A percentile compares a stretch with the other conserved stretches of the same genome.
Conservation (phyloP, 108 stramenopile species). For the Nitzschia putrida region DNA sequence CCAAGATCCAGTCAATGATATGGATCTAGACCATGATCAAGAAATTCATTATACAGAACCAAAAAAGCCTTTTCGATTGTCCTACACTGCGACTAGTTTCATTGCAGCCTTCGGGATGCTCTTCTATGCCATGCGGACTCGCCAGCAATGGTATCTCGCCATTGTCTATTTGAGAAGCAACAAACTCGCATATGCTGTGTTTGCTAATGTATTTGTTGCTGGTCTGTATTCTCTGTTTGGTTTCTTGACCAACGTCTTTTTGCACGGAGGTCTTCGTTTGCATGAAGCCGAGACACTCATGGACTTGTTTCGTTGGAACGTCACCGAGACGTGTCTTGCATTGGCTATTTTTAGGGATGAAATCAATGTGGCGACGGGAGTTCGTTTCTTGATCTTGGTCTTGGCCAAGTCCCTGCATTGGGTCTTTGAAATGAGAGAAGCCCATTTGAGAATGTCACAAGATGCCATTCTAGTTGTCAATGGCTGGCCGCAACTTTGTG, state of each 20-base stretch:
- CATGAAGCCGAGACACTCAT: constrained; percentile 89
- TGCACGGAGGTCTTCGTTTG: constrained; percentile 79
- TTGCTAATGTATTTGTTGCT: constrained; percentile 84
- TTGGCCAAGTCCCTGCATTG: constrained; percentile 93
- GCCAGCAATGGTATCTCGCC: constrained; percentile 94
- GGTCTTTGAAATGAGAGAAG: constrained; percentile 88
- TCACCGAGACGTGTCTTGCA: constrained; percentile 97
- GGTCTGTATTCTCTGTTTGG: constrained; percentile 59
- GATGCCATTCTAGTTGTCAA: constrained; percentile 53
- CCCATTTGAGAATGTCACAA: constrained; percentile 90
- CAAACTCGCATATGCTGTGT: constrained; percentile 83
- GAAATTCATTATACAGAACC: not conserved
- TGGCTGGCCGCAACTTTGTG: constrained; percentile 24
- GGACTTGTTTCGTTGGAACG: constrained; percentile 94
- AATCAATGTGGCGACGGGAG: constrained; percentile 75
- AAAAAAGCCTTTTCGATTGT: constrained; percentile 22
- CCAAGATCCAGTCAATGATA: constrained; percentile 1
- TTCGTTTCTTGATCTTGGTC: constrained; percentile 85
- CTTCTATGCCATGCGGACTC: constrained; percentile 74
- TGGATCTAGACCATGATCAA: not conserved
- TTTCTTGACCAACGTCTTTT: constrained; percentile 52
- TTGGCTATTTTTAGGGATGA: constrained; percentile 97
- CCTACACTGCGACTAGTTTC: constrained; percentile 56
- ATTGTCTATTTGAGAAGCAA: constrained; percentile 86
- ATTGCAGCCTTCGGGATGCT: constrained; percentile 56